Percentiles rank a stretch among this genome's conserved stretches.
Conservation (phyloP, 345 rosid genomes). For the Kandelia obovata region DNA sequence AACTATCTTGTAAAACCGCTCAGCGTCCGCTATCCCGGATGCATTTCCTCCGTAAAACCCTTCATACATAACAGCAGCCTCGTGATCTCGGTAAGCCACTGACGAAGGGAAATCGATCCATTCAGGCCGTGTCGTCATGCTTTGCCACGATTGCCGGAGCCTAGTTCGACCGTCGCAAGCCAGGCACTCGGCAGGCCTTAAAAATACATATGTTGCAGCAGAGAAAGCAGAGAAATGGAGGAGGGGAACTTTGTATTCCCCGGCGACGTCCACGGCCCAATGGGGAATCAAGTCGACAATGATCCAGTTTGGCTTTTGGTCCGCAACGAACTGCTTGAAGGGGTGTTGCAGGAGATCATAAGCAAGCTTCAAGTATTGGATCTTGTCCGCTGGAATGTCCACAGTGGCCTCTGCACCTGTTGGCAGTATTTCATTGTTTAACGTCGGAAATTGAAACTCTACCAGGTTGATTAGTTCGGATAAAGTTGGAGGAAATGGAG, state of each 20-base stretch:
- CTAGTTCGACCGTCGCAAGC: constrained; percentile 4
- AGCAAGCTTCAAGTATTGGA: constrained; percentile 22
- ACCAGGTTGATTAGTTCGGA: constrained; percentile 3
- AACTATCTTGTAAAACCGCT: constrained; percentile 5
- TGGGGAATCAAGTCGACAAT: constrained; percentile 18
- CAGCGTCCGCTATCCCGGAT: constrained; percentile 12
- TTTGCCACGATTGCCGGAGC: constrained; percentile 6
- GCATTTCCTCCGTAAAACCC: constrained; percentile 11
- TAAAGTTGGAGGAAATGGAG: constrained; percentile 20
- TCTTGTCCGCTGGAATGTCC: constrained; percentile 26
- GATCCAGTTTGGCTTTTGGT: constrained; percentile 25
- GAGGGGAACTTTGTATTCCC: constrained; percentile 18
- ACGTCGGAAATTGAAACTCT: constrained; percentile 21
- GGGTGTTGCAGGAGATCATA: constrained; percentile 32
- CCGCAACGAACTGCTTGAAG: constrained; percentile 11
- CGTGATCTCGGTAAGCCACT: constrained; percentile 6
- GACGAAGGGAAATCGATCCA: constrained; percentile 27
- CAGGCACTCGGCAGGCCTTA: constrained; percentile 6
- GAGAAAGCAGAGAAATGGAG: constrained; percentile 15
- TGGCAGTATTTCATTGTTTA: constrained; percentile 6
- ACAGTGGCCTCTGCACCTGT: constrained; percentile 33
- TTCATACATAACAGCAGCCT: constrained; percentile 1
- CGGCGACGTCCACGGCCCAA: constrained; percentile 25
- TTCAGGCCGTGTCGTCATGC: constrained; percentile 9
- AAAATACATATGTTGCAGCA: neutral